Percentiles rank a stretch among this genome's conserved stretches.
Evolutionary conservation across 129 eudicot species (phyloP).

Genomic region (Glebionis coronaria): DNA sequence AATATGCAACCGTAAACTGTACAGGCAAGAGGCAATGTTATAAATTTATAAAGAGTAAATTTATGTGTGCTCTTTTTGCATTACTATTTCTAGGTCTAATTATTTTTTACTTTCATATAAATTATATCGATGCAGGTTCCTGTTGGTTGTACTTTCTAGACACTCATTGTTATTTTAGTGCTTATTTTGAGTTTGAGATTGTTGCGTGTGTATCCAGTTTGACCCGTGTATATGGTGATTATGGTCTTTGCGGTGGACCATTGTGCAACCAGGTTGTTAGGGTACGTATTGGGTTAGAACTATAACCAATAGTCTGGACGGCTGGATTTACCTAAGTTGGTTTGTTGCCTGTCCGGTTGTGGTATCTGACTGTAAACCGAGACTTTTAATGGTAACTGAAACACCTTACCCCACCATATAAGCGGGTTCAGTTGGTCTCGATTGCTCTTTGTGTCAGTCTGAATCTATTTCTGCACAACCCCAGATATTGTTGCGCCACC

Average conservation of each 20-base stretch:
- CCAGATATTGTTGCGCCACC: too few relatives aligned
- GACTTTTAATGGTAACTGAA: too few relatives aligned
- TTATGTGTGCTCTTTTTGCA: too few relatives aligned
- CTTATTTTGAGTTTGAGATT: too few relatives aligned
- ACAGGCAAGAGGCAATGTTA: constrained; percentile 23
- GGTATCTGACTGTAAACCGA: background rate
- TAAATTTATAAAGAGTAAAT: constrained; percentile 23
- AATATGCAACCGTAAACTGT: constrained; percentile 27
- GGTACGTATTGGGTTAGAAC: background rate
- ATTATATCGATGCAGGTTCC: too few relatives aligned
- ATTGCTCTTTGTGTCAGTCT: too few relatives aligned
- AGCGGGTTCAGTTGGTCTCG: too few relatives aligned
- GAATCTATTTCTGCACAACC: too few relatives aligned
- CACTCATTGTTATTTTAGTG: too few relatives aligned
- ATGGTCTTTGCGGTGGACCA: background rate
- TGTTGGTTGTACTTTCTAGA: too few relatives aligned
- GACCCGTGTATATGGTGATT: too few relatives aligned
- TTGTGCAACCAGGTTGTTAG: background rate
- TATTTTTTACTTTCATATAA: background rate
- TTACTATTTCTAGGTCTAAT: background rate
- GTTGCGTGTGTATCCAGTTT: background rate
- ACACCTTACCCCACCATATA: too few relatives aligned
- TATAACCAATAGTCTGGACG: background rate
- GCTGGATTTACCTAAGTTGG: background rate
- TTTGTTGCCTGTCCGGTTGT: background rate